phyloP scores from a whole-genome alignment of 768 basidiomycete species.

The Holtermannia corniformis region DNA sequence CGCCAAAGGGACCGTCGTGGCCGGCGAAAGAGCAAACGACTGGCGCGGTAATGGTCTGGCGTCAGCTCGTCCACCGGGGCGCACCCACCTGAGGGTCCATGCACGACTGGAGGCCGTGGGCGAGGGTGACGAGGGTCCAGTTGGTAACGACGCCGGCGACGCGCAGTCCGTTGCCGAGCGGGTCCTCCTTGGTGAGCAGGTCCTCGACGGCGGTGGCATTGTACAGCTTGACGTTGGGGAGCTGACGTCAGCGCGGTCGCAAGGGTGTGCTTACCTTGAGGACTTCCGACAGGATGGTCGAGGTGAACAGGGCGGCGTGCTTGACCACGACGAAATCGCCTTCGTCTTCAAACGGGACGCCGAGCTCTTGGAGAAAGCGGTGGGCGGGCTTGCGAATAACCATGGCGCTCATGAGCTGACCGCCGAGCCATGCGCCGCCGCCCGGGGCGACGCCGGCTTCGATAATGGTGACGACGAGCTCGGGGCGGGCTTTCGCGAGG shows the following conservation, averaged over 20 bases:
- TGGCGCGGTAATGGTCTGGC: constrained; percentile 73
- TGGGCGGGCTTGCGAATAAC: constrained; percentile 70
- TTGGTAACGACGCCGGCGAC: constrained; percentile 52
- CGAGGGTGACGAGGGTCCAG: constrained; percentile 41
- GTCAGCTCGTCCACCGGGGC: no score
- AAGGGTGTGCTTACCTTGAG: constrained; percentile 48
- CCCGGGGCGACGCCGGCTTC: constrained; percentile 73
- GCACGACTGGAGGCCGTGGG: constrained; percentile 58
- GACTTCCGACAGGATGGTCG: constrained; percentile 61
- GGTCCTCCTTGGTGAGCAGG: constrained; percentile 57
- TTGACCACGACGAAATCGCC: constrained; percentile 67
- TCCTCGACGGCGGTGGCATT: constrained; percentile 63
- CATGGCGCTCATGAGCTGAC: constrained; percentile 72
- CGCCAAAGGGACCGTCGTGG: constrained; percentile 61
- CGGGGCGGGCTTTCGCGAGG: constrained; percentile 57
- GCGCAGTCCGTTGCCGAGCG: constrained; percentile 44
- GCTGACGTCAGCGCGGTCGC: constrained; percentile 1
- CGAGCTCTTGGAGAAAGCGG: constrained; percentile 58
- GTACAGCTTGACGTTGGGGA: constrained; percentile 27
- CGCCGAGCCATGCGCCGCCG: constrained; percentile 63
- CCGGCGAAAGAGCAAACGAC: constrained; percentile 63
- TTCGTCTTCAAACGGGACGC: constrained; percentile 68
- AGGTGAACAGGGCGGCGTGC: constrained; percentile 72
- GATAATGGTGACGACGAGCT: constrained; percentile 57
- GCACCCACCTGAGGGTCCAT: no score